These are phyloP conservation scores for Aspergillus ustus DNA, from an alignment of 2,329 filamentous ascomycete genomes.

Conservation along the genomic window DNA sequence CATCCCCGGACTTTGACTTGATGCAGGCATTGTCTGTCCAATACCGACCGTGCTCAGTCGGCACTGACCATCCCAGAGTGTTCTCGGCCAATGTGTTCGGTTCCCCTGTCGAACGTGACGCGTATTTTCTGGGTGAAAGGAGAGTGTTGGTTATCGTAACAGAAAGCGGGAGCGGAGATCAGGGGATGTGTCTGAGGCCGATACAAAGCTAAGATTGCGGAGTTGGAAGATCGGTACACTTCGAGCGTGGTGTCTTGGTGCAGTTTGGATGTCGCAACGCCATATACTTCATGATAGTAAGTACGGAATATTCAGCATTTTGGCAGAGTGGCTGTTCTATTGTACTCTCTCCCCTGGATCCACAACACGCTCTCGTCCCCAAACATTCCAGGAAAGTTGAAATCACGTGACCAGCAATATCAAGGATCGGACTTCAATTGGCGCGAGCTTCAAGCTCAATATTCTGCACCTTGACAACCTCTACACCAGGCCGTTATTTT, in stretches of 20 bases:
- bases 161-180: conserved; percentile 34
- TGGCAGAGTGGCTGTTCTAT: conserved; percentile 1
- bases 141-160: conserved; percentile 21
- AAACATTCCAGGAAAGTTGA: conserved; percentile 13
- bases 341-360: conserved; percentile 15
- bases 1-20: conserved; percentile 41
- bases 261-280: background rate
- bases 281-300: conserved; percentile 7
- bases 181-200: conserved; percentile 33
- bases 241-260: conserved; percentile 1
- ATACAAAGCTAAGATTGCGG: background rate
- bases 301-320: background rate
- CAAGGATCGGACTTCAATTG: conserved; percentile 1
- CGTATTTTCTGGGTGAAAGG: conserved; percentile 19
- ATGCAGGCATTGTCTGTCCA: conserved; percentile 44
- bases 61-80: conserved; percentile 40
- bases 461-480: background rate
- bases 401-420: conserved; percentile 10
- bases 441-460: background rate
- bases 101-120: conserved; percentile 19
- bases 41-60: conserved; percentile 40
- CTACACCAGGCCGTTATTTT: background rate
- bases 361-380: conserved; percentile 14
- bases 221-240: background rate
- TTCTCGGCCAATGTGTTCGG: background rate